A percentile compares a stretch with the other conserved stretches of the same genome.
phyloP scores from a whole-genome alignment of 495 filamentous ascomycete species.

The Tuber indicum region DNA sequence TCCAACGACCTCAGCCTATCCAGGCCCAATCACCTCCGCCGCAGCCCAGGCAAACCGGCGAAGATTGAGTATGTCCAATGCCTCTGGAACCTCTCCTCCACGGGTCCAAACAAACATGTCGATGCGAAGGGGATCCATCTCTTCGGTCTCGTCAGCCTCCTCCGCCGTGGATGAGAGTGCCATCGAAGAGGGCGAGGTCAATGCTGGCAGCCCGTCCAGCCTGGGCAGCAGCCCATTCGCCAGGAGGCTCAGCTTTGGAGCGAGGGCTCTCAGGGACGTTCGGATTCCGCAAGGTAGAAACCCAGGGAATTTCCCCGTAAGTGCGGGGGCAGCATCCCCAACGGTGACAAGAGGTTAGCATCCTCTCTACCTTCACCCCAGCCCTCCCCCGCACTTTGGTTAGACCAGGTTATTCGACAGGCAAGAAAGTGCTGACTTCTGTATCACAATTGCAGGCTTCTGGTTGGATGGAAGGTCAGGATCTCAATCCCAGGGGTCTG shows the following conservation, averaged over 20 bases:
- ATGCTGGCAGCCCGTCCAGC: slow-evolving; percentile 54
- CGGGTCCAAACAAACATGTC: slow-evolving; percentile 46
- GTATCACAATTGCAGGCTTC: slow-evolving; percentile 23
- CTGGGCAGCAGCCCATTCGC: slow-evolving; percentile 56
- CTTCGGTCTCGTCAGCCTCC: slow-evolving; percentile 64
- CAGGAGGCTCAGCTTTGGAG: slow-evolving; percentile 85
- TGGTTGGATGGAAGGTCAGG: slow-evolving; percentile 32
- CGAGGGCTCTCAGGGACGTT: slow-evolving; percentile 70
- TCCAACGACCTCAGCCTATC: slow-evolving; percentile 46
- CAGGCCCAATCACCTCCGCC: slow-evolving; percentile 61
- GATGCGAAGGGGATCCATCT: slow-evolving; percentile 64
- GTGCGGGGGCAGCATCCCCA: slow-evolving; percentile 25
- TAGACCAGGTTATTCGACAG: not conserved
- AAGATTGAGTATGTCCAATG: slow-evolving; percentile 78
- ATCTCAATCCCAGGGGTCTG: slow-evolving; percentile 15
- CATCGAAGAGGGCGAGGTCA: slow-evolving; percentile 63
- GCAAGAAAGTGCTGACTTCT: not conserved
- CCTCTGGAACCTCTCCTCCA: slow-evolving; percentile 66
- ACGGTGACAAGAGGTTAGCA: slow-evolving; percentile 38
- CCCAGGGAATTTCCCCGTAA: slow-evolving; percentile 6
- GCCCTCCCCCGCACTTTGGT: not conserved
- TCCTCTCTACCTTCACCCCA: not conserved
- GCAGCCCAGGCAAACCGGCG: slow-evolving; percentile 62
- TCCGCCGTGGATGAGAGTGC: slow-evolving; percentile 78
- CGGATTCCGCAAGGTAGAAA: slow-evolving; percentile 43